Base-by-base conservation (phyloP, 352 stramenopile genomes). In the Aphanomyces euteiches region DNA sequence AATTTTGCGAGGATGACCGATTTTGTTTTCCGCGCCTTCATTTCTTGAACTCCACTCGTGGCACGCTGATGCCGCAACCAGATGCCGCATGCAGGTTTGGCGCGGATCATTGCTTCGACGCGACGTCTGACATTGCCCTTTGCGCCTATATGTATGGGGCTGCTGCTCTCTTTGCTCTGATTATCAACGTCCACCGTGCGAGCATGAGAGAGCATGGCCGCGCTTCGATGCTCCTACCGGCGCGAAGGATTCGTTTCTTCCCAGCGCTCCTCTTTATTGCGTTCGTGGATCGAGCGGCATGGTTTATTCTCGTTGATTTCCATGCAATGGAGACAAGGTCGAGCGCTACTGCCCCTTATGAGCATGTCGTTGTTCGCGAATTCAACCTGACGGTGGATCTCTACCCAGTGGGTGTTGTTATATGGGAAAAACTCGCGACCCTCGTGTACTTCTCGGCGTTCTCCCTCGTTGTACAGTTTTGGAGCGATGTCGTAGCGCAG, bases 241-340 rank as follows among this genome's bases (percentile, higher is more conserved):
- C 90, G 73, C 90, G 90, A 72, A 81, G 82, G 68, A 90, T 92
- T 80, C 84, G 84, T 39, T 92, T 83, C 81, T 92, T 90, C 77
- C 83, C 84, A 34, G 88, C 81, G 19, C 90, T 92, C 66, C 75
- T 90, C 48, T 79, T 74, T 48, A 89, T 89, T 61, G 79, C 84
- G 45, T 92, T 89, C 80, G 73, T 89, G 60, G 79, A 76, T 39
- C 82, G 82, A 72, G 88, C 89, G 61, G 79, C 77, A 47, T 92
- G 84, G 84, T 80, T 92, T 37, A 69, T 92, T 41, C 76, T 92
- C 2, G 86, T 78, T 73, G 85, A 89, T 63, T 87, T 89, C 77
- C 84, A 92, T 74, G 83, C 85, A 65, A 90, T 92, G 66, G 75
- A 92, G 73, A 89, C 80, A 79, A 80, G 89, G 66, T 71, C 84